phyloP scores from a whole-genome alignment of 2,329 filamentous ascomycete genomes.

The Amphichorda felina region DNA sequence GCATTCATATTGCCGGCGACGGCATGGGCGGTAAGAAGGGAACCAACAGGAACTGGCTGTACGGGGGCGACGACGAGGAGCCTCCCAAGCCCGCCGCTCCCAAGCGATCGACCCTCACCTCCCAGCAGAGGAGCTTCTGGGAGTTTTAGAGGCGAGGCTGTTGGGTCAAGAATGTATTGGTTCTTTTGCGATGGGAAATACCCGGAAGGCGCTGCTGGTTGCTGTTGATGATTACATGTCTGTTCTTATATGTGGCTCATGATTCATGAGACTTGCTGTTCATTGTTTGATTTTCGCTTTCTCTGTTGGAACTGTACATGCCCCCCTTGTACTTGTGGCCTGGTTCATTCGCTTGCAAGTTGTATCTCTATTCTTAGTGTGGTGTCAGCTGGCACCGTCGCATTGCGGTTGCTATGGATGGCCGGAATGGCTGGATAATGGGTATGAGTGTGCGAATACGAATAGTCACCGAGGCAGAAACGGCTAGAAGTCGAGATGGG shows the following conservation, averaged over 20 bases:
- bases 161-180: neutral
- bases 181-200: constrained; percentile 3
- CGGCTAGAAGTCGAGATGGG: too few relatives aligned
- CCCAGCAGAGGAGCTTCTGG: constrained; percentile 30
- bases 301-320: neutral
- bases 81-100: constrained; percentile 14
- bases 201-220: constrained; percentile 1
- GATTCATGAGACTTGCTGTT: constrained; percentile 16
- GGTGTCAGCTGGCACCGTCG: too few relatives aligned
- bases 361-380: too few relatives aligned
- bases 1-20: constrained; percentile 40
- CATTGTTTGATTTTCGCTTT: constrained; percentile 6
- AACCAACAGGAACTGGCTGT: constrained; percentile 43
- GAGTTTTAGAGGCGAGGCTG: constrained; percentile 27
- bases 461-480: too few relatives aligned
- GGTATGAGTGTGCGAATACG: too few relatives aligned
- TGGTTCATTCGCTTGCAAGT: too few relatives aligned
- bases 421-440: too few relatives aligned
- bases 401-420: too few relatives aligned
- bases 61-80: constrained; percentile 16
- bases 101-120: constrained; percentile 7
- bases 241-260: constrained; percentile 18
- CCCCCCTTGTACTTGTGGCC: too few relatives aligned
- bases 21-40: constrained; percentile 55
- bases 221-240: constrained; percentile 12